Evolutionary conservation across 768 basidiomycete species (phyloP).

Genomic region (Phylloporus arenicola): DNA sequence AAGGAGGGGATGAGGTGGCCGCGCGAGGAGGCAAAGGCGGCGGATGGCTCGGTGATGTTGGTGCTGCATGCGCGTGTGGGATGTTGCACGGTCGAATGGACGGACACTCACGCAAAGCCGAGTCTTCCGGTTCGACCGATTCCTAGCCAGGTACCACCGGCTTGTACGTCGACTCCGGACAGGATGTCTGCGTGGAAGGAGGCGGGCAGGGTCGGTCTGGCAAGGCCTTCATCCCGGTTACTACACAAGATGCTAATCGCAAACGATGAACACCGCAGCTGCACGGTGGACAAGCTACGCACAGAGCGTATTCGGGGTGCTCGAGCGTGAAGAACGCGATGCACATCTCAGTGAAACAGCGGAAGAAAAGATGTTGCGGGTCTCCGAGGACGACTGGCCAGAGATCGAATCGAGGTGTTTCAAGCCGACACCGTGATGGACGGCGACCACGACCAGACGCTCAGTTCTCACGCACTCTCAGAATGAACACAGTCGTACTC

Average conservation of each 20-base stretch:
- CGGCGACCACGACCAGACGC: background rate
- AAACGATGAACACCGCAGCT: background rate
- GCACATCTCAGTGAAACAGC: conserved; percentile 38
- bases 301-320: conserved; percentile 77
- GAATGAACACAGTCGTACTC: conserved; percentile 51
- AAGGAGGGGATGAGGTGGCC: conserved; percentile 66
- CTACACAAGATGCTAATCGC: conserved; percentile 57
- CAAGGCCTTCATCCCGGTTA: conserved; percentile 73
- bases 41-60: conserved; percentile 72
- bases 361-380: background rate
- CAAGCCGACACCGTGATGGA: conserved; percentile 4
- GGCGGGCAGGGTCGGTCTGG: conserved; percentile 60
- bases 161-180: conserved; percentile 68
- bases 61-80: conserved; percentile 45
- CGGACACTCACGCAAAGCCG: conserved; percentile 59
- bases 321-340: conserved; percentile 74
- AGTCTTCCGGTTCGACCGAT: conserved; percentile 59
- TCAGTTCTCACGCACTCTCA: conserved; percentile 3
- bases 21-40: conserved; percentile 51
- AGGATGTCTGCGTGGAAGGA: conserved; percentile 62
- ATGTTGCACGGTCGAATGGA: background rate
- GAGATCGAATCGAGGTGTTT: background rate
- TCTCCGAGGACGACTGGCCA: conserved; percentile 3
- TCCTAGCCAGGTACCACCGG: conserved; percentile 83
- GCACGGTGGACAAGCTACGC: conserved; percentile 14